Percentiles rank a stretch among this genome's conserved stretches.
phyloP scores from a whole-genome alignment of 768 basidiomycete species.

The Hirschioporus abietinus region DNA sequence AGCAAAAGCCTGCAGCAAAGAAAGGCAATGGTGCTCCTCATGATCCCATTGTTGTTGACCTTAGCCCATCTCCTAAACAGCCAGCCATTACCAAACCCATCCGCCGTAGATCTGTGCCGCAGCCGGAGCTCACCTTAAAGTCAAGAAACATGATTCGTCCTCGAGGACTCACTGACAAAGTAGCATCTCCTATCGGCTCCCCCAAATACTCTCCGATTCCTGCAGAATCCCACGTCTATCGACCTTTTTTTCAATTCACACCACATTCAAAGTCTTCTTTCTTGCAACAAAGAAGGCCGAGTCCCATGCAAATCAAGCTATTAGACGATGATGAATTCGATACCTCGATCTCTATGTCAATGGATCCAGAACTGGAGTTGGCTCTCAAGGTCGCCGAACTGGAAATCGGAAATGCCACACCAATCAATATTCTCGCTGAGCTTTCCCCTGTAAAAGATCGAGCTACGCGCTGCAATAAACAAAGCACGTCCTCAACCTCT shows the following conservation, averaged over 20 bases:
- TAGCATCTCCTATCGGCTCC: not conserved
- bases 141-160: not conserved
- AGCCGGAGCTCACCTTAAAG: not conserved
- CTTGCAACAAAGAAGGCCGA: not conserved
- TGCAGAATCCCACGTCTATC: not conserved
- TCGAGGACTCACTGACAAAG: not conserved
- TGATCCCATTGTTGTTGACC: not conserved
- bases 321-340: not conserved
- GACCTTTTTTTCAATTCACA: not conserved
- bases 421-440: not conserved
- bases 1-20: not conserved
- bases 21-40: not conserved
- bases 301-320: not conserved
- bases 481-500: not conserved
- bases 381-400: not conserved
- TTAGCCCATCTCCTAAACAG: not conserved
- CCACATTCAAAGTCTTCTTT: not conserved
- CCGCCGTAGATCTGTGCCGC: not conserved
- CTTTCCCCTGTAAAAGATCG: not conserved
- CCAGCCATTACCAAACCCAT: not conserved
- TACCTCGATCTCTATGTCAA: not conserved
- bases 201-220: not conserved
- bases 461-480: constrained; percentile 1
- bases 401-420: constrained; percentile 13
- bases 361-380: not conserved